Base-by-base conservation (phyloP, 2,329 filamentous ascomycete genomes). In the Aspergillus fructus region DNA sequence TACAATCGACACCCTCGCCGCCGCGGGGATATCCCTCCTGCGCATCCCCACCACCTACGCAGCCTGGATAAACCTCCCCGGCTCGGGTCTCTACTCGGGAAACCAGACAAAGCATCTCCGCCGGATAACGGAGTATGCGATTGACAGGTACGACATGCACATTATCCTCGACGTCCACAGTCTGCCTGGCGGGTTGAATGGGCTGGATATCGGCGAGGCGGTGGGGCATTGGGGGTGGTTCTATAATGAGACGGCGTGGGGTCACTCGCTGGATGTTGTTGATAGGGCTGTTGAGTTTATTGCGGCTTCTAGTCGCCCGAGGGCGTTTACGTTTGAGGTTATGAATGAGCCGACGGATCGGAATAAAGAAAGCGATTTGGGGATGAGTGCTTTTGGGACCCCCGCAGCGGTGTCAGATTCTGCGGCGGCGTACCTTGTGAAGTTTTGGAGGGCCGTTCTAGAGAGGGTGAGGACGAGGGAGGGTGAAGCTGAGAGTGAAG, bases 141-240 rank as follows among this genome's bases (percentile, higher is more conserved):
- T 69, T 40, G 40, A 48, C 2, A 58, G 55, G 24, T 61, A 70
- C 33, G 49, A 49, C 15, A 70, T 69, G 67, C 68, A 67, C 23
- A 59, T 70, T 13, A 54, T 69, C 6, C 21, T 70, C 21, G 67
- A 69, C n/a, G 50, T 69, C 2, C 67, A 70, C 46, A 67, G 63
- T 1, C 59, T 70, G 1, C 67, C 67, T 1, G 68, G 66, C 5
- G 67, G 68, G 5, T 58, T 61, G 0, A 68, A 68, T n/a, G 66
- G 68, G 1, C 57, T 68, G 0, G 57, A 60, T 23, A 68, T 68
- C 19, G 68, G 66, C 30, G 66, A 69, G 46, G 63, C 63, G 3
- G 49, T 47, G 1, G 65, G 65, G 0, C 61, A 68, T 43, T 68
- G 59, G 56, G 63, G 61, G 12, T 70, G 67, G 67, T 69, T 62